Evolutionary conservation across 2,329 filamentous ascomycete species (phyloP), one percentile per base, ranked within the genome.

Genomic region (Aspergillus neoniger): DNA sequence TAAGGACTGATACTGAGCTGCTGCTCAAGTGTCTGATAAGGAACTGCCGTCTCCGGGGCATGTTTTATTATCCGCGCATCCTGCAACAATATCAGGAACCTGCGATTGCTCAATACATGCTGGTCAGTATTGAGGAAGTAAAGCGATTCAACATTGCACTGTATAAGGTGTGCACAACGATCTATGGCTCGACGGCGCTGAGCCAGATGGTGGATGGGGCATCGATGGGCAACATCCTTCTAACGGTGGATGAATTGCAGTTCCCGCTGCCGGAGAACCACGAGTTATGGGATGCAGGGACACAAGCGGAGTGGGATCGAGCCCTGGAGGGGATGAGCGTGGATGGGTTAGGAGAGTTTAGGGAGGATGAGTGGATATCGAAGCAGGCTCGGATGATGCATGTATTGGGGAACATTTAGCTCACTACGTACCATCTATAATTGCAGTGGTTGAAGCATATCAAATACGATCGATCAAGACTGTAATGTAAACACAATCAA

Each of bases 31-130:
- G 57, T 5, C 67, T 75, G 19, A 65, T 74, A 2, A n/a, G 19
- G 19, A 74, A 67, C 39, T 74, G 72, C 58, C 64, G 63, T 36
- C 64, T 39, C 12, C 61, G 69, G 15, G 71, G 70, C 28, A 65
- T 75, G 59, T 69, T 74, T 15, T 64, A 62, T 57, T 75, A 72
- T 58, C 68, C 70, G 2, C 67, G 68, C 12, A 73, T 74, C 9
- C 57, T 74, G 2, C 52, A 62, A 0, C 61, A 57, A 12, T 69
- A 62, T 39, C 9, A 48, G 4, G 32, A 62, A 9, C 44, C 55
- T 1, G 63, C 65, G 4, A 53, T 67, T 3, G 39, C 52, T 2
- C 21, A 63, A 2, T 71, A 65, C 55, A 54, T 68, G 30, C 70
- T 69, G 66, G 61, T 68, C 4, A 28, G 65, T 1, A 59, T 72